phyloP scores from a whole-genome alignment of 2,329 filamentous ascomycete genomes.

The Simplicillium sp. region DNA sequence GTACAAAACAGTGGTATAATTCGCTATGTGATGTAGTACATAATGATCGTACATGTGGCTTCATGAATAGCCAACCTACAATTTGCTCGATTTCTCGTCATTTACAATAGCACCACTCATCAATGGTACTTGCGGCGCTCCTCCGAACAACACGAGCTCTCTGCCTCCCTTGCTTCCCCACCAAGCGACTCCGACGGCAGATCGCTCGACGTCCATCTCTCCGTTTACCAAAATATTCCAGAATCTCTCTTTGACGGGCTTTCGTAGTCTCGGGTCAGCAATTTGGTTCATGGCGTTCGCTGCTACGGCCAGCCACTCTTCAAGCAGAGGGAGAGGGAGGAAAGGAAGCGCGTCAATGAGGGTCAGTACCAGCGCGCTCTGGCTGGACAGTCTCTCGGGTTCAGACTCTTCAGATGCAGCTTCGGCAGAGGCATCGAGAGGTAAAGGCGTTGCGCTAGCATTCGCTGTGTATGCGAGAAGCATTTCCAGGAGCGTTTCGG shows the following conservation, averaged over 20 bases:
- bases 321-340: conserved; percentile 58
- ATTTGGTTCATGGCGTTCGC: conserved; percentile 60
- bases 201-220: conserved; percentile 82
- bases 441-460: conserved; percentile 34
- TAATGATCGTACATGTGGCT: conserved; percentile 1
- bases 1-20: conserved; percentile 1
- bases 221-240: conserved; percentile 72
- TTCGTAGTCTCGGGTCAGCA: conserved; percentile 49
- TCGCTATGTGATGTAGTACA: conserved; percentile 2
- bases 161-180: conserved; percentile 58
- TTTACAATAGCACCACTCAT: conserved; percentile 46
- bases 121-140: conserved; percentile 19
- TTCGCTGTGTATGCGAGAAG: conserved; percentile 50
- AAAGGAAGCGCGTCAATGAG: conserved; percentile 72
- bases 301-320: conserved; percentile 71
- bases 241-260: conserved; percentile 59
- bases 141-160: conserved; percentile 33
- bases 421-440: conserved; percentile 24
- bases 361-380: conserved; percentile 66
- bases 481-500: conserved; percentile 73
- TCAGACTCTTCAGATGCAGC: conserved; percentile 13
- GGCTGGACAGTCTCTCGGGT: conserved; percentile 54
- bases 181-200: conserved; percentile 72
- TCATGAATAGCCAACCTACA: conserved; percentile 15
- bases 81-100: conserved; percentile 21